Evolutionary conservation across 768 basidiomycete genomes (phyloP).

Genomic region (Myochromella boudieri): DNA sequence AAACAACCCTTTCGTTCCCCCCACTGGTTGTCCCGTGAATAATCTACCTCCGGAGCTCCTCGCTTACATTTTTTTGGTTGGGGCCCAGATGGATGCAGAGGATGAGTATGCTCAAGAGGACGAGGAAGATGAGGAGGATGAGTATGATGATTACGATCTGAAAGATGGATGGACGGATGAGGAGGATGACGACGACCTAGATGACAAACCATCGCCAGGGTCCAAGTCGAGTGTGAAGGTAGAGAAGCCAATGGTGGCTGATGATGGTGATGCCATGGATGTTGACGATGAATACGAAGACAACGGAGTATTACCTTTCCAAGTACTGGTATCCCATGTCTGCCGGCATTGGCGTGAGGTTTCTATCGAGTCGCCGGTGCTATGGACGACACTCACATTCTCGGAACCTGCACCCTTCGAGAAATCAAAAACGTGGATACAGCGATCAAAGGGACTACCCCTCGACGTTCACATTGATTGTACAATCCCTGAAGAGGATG

Average conservation of each 20-base stretch:
- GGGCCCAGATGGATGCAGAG: constrained; percentile 37
- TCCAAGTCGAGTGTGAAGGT: constrained; percentile 10
- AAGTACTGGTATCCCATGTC: constrained; percentile 59
- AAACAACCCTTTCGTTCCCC: constrained; percentile 51
- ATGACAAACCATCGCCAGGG: constrained; percentile 16
- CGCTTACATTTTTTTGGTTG: constrained; percentile 52
- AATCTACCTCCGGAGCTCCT: constrained; percentile 57
- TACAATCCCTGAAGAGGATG: constrained; percentile 25
- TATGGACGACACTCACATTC: constrained; percentile 56
- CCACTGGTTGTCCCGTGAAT: constrained; percentile 49
- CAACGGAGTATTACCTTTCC: constrained; percentile 33
- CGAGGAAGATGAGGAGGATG: constrained; percentile 36
- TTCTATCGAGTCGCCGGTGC: constrained; percentile 49
- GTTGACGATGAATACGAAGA: constrained; percentile 16
- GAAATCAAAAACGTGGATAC: constrained; percentile 42
- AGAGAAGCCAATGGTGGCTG: constrained; percentile 18
- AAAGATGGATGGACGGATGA: constrained; percentile 26
- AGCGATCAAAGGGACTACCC: constrained; percentile 54
- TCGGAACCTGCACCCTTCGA: constrained; percentile 40
- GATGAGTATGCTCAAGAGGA: constrained; percentile 28
- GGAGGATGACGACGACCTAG: constrained; percentile 18
- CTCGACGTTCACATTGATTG: constrained; percentile 54
- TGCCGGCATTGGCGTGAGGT: constrained; percentile 59
- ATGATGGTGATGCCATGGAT: constrained; percentile 20
- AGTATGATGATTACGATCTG: constrained; percentile 33